Base-by-base conservation (phyloP, 2,329 filamentous ascomycete genomes). In the Biscogniauxia sp. region DNA sequence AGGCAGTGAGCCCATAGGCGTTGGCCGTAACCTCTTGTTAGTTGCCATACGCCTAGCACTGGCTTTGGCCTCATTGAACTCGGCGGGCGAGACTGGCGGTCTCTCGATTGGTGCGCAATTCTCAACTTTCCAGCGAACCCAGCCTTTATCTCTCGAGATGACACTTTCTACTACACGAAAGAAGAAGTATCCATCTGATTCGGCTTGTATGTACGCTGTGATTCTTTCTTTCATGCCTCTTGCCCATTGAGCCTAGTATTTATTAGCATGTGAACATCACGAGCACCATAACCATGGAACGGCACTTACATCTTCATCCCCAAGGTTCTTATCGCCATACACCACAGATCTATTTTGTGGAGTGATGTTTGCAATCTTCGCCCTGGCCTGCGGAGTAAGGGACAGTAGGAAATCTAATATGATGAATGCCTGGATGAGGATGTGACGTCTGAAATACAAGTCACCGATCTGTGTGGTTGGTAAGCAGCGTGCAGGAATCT, bases 101-200 rank as follows among this genome's bases (percentile, higher is more conserved):
- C 86, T 85, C 71, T 93, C 88, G 70, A 99, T 98, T 5, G 89
- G 85, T 23, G 92, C 92, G 73, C 95, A 99, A 67, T 89, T 92
- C 74, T 97, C 93, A 62, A 94, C 89, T 78, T 99, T 99, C 95
- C 95, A 99, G 64, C 93, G 89, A 52, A 96, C 93, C 96, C 96
- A 99, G 73, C 98, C 97, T 80, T 97, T 98, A 76, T 99, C 95
- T 64, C 95, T 85, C 23, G 92, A 92, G 28, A 99, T 85, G 32
- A 99, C 94, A 13, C 93, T 98, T 74, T 98, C 94, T 32, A 99
- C 93, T 86, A 98, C 96, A 49, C 95, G 89, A 76, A 93, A 90
- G 76, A 98, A 99, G 76, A 96, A 96, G 65, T 92, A 91, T 28
- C 95, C 95, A 70, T 96, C 93, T 51, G 82, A 78, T 20, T 91